phyloP scores from a whole-genome alignment of 2,329 filamentous ascomycete species.

The Fusarium gaditjirri region DNA sequence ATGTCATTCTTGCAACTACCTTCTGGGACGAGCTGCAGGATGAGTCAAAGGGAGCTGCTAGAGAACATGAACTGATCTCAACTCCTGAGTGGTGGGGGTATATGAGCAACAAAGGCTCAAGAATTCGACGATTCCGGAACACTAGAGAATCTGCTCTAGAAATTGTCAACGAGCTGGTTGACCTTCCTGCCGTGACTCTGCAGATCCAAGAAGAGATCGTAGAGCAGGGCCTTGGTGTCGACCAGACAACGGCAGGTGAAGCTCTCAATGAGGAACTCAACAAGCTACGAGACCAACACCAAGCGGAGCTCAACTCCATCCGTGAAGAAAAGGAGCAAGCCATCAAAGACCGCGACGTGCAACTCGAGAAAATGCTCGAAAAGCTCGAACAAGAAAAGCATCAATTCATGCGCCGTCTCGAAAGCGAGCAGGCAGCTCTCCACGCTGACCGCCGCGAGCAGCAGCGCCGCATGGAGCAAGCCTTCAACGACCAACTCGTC shows the following conservation, averaged over 20 bases:
- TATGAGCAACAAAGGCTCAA: background rate
- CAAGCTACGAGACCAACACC: background rate
- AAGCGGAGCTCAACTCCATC: background rate
- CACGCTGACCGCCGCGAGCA: background rate
- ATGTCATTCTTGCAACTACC: conserved; percentile 1
- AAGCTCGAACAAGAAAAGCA: background rate
- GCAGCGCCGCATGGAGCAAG: background rate
- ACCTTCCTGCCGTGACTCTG: background rate
- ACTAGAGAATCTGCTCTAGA: background rate
- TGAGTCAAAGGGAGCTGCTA: background rate
- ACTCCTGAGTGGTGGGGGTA: conserved; percentile 1
- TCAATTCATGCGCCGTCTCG: background rate
- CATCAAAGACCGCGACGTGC: background rate
- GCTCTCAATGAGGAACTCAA: background rate
- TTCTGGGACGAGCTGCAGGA: conserved; percentile 6
- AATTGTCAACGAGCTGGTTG: background rate
- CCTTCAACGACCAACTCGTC: background rate
- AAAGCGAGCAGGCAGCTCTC: background rate
- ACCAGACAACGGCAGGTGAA: conserved; percentile 3
- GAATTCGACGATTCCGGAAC: background rate
- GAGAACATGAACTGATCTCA: background rate
- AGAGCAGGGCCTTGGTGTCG: background rate
- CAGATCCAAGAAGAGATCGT: conserved; percentile 3
- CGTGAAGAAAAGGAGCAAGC: background rate
- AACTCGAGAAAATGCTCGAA: background rate